phyloP scores from a whole-genome alignment of 1,284 basidiomycete genomes.

The Lentinus polychrous region DNA sequence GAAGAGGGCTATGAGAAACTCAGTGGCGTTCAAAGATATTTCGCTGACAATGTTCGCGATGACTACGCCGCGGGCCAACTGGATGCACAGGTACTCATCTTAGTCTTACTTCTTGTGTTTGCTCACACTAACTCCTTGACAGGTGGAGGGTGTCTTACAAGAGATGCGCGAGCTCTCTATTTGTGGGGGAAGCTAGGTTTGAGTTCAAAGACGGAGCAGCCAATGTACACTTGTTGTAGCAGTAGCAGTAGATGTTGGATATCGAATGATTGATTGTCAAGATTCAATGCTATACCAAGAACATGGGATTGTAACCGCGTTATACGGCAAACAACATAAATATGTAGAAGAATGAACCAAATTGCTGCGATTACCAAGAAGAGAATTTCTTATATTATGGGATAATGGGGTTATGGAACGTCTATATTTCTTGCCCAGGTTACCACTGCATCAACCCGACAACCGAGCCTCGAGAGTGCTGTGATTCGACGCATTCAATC shows the following conservation, averaged over 20 bases:
- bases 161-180: slow-evolving; percentile 97
- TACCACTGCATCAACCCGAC: too few relatives aligned
- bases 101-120: background rate
- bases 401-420: too few relatives aligned
- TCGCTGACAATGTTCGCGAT: slow-evolving; percentile 84
- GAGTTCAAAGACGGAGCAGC: background rate
- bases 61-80: slow-evolving; percentile 97
- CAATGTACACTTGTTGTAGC: background rate
- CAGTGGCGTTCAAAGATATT: slow-evolving; percentile 93
- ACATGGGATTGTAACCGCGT: background rate
- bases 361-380: too few relatives aligned
- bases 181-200: slow-evolving; percentile 51
- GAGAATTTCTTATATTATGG: too few relatives aligned
- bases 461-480: too few relatives aligned
- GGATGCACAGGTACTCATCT: slow-evolving; percentile 73
- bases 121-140: background rate
- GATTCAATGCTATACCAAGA: background rate
- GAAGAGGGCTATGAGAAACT: slow-evolving; percentile 98
- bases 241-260: background rate
- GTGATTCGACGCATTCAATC: too few relatives aligned
- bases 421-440: too few relatives aligned
- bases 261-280: too few relatives aligned
- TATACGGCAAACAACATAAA: background rate
- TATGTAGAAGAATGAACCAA: too few relatives aligned
- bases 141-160: slow-evolving; percentile 87